These are phyloP conservation scores for Linnemannia hyalina DNA, from an alignment of 192 early-diverging fungal species.

Conservation along the genomic window DNA sequence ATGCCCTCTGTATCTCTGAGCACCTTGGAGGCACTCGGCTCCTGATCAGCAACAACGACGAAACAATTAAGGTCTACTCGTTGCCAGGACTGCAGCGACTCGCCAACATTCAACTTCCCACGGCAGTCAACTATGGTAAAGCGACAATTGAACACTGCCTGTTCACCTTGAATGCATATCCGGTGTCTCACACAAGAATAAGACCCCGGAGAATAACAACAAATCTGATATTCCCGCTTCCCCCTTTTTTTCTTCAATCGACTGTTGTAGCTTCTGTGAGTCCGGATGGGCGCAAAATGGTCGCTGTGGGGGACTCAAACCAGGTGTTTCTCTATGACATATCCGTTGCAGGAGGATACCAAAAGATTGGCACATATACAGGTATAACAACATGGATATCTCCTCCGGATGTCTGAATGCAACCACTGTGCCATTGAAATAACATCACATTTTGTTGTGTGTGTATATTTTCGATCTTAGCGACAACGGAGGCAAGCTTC, in stretches of 20 bases:
- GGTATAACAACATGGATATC: constrained; percentile 56
- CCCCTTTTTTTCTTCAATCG: background rate
- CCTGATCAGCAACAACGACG: constrained; percentile 94
- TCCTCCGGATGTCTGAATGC: constrained; percentile 10
- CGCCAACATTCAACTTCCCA: constrained; percentile 84
- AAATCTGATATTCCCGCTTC: background rate
- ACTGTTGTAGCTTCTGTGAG: constrained; percentile 77
- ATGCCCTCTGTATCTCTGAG: constrained; percentile 79
- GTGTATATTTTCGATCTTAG: constrained; percentile 38
- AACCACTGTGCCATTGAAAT: background rate
- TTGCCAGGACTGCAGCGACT: constrained; percentile 84
- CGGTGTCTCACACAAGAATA: background rate
- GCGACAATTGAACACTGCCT: background rate
- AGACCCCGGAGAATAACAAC: background rate
- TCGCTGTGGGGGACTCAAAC: constrained; percentile 92
- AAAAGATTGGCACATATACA: constrained; percentile 78
- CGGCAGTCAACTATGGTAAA: constrained; percentile 88
- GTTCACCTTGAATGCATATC: constrained; percentile 7
- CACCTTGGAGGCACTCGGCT: constrained; percentile 74
- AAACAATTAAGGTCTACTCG: constrained; percentile 90
- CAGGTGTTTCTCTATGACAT: constrained; percentile 90
- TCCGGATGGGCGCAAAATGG: constrained; percentile 92
- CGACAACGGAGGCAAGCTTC: constrained; percentile 88
- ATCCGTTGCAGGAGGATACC: constrained; percentile 74
- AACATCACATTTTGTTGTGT: background rate